Percentiles rank a stretch among this genome's conserved stretches.
Conservation (phyloP, 2,329 filamentous ascomycete species). For the Eurotiales sp. region DNA sequence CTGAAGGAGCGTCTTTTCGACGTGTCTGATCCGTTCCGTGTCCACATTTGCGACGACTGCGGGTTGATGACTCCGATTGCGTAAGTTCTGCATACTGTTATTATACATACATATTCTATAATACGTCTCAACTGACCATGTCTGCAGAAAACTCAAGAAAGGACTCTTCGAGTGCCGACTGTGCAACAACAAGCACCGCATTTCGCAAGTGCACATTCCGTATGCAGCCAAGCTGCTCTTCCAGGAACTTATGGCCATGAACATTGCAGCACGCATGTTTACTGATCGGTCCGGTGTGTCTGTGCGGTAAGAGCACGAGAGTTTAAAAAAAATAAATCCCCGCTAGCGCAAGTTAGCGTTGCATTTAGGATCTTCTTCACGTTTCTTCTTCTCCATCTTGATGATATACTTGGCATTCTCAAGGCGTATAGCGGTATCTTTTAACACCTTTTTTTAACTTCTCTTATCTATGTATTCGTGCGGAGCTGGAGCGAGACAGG, state of each 20-base stretch:
- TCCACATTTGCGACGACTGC: conserved; percentile 98
- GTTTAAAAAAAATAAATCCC: not conserved
- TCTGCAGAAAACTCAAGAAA: conserved; percentile 77
- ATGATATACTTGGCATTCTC: conserved; percentile 15
- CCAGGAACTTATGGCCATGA: conserved; percentile 97
- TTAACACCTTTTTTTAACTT: not conserved
- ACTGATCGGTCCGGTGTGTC: conserved; percentile 59
- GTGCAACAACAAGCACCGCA: conserved; percentile 98
- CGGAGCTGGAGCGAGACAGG: not conserved
- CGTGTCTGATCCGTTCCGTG: conserved; percentile 94
- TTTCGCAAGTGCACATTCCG: conserved; percentile 95
- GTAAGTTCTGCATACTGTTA: conserved; percentile 59
- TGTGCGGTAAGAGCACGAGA: conserved; percentile 30
- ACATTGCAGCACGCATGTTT: conserved; percentile 96
- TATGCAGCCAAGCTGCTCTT: conserved; percentile 98
- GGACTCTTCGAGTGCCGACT: conserved; percentile 94
- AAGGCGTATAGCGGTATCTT: conserved; percentile 15
- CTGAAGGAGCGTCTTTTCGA: conserved; percentile 96
- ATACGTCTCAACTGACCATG: conserved; percentile 12
- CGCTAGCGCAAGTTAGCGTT: not conserved
- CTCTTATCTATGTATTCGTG: not conserved
- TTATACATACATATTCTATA: conserved; percentile 20
- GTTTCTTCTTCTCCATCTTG: conserved; percentile 1
- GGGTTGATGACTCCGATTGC: conserved; percentile 98
- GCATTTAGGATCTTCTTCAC: conserved; percentile 8